Evolutionary conservation across 805 yeast species (phyloP).

Genomic region (Cephaloascus fragrans): DNA sequence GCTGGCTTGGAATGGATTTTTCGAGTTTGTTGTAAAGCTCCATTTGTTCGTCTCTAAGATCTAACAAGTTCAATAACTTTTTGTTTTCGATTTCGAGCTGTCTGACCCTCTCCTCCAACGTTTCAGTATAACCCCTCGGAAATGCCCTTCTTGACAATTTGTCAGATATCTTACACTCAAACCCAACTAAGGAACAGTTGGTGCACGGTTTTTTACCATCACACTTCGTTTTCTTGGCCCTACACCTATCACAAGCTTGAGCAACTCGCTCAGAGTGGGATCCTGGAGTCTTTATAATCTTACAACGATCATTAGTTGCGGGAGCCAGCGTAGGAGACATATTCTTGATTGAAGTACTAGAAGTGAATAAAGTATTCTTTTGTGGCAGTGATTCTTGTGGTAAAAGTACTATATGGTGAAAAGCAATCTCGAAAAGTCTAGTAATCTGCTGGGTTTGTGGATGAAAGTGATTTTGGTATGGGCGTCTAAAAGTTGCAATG

Average conservation of each 20-base stretch:
- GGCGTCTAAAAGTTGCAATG: too few species aligned
- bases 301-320: conserved; percentile 11
- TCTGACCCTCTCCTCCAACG: conserved; percentile 79
- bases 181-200: conserved; percentile 74
- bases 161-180: conserved; percentile 84
- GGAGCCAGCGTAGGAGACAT: too few species aligned
- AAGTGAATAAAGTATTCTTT: too few species aligned
- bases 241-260: conserved; percentile 86
- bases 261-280: conserved; percentile 61
- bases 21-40: conserved; percentile 25
- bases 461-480: too few species aligned
- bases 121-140: conserved; percentile 89
- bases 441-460: too few species aligned
- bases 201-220: conserved; percentile 75
- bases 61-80: conserved; percentile 52
- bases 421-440: too few species aligned
- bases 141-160: conserved; percentile 77
- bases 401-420: too few species aligned
- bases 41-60: conserved; percentile 54
- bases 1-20: too few species aligned
- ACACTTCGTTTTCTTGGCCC: conserved; percentile 72
- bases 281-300: conserved; percentile 63
- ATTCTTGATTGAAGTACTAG: too few species aligned
- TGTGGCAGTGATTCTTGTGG: too few species aligned
- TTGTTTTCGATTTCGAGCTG: conserved; percentile 77